These are phyloP conservation scores for Lipomyces spencermartinsiae DNA, from an alignment of 805 yeast genomes.

Conservation along the genomic window DNA sequence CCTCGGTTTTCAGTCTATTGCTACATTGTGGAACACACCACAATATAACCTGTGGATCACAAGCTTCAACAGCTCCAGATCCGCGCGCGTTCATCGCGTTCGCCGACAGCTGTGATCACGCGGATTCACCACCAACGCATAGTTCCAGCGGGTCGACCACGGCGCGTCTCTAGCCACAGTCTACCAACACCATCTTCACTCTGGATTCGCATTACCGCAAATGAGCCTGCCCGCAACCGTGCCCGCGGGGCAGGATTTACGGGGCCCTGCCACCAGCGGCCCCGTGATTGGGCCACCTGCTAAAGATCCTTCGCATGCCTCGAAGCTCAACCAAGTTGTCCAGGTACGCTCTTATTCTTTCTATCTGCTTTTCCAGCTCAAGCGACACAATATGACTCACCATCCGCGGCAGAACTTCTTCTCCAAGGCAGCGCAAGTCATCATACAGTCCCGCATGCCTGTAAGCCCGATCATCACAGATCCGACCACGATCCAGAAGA, in stretches of 20 bases:
- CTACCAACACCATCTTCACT: constrained; percentile 9
- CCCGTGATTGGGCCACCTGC: neutral
- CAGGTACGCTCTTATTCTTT: constrained; percentile 24
- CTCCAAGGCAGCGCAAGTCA: constrained; percentile 49
- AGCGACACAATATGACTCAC: neutral
- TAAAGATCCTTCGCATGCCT: constrained; percentile 14
- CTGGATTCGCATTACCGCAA: neutral
- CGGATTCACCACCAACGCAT: neutral
- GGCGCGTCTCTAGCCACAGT: neutral
- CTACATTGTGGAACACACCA: neutral
- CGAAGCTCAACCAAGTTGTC: constrained; percentile 32
- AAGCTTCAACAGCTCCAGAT: neutral
- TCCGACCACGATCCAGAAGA: constrained; percentile 35
- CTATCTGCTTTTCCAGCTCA: neutral
- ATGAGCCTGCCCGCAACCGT: constrained; percentile 6
- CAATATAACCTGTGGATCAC: neutral
- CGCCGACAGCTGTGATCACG: neutral
- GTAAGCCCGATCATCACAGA: constrained; percentile 37
- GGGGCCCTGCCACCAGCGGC: neutral
- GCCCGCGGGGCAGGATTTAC: constrained; percentile 7
- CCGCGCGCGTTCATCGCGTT: neutral
- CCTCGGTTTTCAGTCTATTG: neutral
- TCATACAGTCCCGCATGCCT: constrained; percentile 45
- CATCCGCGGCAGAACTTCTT: constrained; percentile 46
- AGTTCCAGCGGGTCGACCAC: neutral